Percentiles rank a stretch among this genome's conserved stretches.
phyloP scores from a whole-genome alignment of 192 early-diverging fungal genomes.

The Cetraspora pellucida region DNA sequence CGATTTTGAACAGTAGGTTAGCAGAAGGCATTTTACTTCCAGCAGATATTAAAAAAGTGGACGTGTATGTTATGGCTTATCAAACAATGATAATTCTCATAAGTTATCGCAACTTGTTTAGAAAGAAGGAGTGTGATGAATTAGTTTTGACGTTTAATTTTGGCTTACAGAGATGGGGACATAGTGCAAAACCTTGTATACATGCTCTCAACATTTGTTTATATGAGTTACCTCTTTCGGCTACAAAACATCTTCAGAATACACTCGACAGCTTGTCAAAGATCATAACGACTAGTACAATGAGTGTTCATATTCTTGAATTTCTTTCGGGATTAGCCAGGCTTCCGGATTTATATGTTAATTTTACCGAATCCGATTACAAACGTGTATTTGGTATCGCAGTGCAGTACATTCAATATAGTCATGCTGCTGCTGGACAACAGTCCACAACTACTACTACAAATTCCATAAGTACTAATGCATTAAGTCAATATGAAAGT shows the following conservation, averaged over 20 bases:
- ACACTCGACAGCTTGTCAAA: conserved; percentile 79
- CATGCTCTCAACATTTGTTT: conserved; percentile 80
- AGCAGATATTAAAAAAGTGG: conserved; percentile 58
- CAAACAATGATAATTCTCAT: conserved; percentile 68
- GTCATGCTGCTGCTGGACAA: conserved; percentile 43
- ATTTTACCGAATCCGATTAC: conserved; percentile 79
- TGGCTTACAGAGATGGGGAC: conserved; percentile 71
- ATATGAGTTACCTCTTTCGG: conserved; percentile 76
- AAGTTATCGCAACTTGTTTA: conserved; percentile 66
- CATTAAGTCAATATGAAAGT: conserved; percentile 77
- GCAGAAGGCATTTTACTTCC: conserved; percentile 49
- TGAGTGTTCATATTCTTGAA: conserved; percentile 87
- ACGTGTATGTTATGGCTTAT: conserved; percentile 66
- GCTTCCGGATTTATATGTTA: conserved; percentile 73
- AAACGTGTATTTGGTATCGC: conserved; percentile 91
- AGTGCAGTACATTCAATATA: conserved; percentile 79
- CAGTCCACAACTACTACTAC: background rate
- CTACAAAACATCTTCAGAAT: conserved; percentile 70
- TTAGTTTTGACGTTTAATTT: conserved; percentile 73
- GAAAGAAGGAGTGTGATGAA: conserved; percentile 67
- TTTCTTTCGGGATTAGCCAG: conserved; percentile 88
- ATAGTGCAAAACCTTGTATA: conserved; percentile 77
- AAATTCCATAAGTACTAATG: conserved; percentile 37
- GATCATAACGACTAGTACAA: conserved; percentile 73
- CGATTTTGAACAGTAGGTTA: conserved; percentile 51